phyloP scores from a whole-genome alignment of 139 green algal genomes.

The Nannochloris sp. region DNA sequence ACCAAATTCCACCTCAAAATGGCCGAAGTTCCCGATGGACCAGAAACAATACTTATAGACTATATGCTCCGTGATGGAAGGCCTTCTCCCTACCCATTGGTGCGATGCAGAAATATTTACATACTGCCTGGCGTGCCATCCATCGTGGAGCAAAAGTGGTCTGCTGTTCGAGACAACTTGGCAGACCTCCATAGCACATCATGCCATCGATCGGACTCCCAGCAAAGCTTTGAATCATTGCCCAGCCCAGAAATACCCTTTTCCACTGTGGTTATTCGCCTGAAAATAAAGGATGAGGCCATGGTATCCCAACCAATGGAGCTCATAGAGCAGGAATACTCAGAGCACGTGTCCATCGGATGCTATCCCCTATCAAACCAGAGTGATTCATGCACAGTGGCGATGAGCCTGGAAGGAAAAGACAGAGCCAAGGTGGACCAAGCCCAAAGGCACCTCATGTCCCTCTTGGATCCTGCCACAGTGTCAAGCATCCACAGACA shows the following conservation, averaged over 20 bases:
- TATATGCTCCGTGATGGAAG: conserved; percentile 21
- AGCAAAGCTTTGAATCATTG: background rate
- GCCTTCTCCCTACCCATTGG: conserved; percentile 57
- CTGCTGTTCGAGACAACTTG: conserved; percentile 37
- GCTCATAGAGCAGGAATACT: conserved; percentile 25
- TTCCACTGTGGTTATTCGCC: conserved; percentile 35
- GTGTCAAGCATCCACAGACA: conserved; percentile 6
- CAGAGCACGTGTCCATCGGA: conserved; percentile 43
- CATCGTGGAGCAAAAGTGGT: conserved; percentile 63
- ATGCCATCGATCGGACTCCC: background rate
- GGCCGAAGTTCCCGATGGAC: conserved; percentile 52
- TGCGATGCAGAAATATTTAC: conserved; percentile 69
- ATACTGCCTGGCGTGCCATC: conserved; percentile 70
- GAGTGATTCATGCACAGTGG: conserved; percentile 35
- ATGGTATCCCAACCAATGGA: conserved; percentile 43
- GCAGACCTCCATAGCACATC: conserved; percentile 3
- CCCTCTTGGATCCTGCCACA: conserved; percentile 1
- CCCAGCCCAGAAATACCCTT: conserved; percentile 35
- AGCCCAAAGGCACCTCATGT: background rate
- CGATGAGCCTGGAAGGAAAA: conserved; percentile 55
- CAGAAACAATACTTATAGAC: conserved; percentile 36
- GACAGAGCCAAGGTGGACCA: conserved; percentile 17
- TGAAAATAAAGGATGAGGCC: conserved; percentile 31
- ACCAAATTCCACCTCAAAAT: conserved; percentile 79
- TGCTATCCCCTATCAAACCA: conserved; percentile 50